Base-by-base conservation (phyloP, 768 basidiomycete genomes). In the Ephemerocybe angulata region DNA sequence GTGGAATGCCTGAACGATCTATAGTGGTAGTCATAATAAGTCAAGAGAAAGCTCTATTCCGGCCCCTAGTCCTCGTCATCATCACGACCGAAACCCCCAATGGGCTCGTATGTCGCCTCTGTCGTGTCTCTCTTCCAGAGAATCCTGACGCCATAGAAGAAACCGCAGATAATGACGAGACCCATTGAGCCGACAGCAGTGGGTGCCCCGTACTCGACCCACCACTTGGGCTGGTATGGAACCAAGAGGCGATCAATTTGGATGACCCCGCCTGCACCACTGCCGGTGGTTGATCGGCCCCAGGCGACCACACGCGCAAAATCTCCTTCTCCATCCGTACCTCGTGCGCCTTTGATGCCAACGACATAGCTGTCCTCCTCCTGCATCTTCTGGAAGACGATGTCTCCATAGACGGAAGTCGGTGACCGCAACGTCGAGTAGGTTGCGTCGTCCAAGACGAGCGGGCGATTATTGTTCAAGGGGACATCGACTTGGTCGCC, bases 211-310 rank as follows among this genome's bases (percentile, higher is more conserved):
- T 86, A 93, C 63, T 83, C 75, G 33, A 82, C 73, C 84, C 87
- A 93, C 91, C 90, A 92, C 3, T 86, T 78, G 3, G 96, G 93
- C 55, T 86, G 74, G 67, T 93, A 98, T 30, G 97, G 97, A 22
- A 85, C 64, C 52, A 99, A 73, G 12, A 98, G 76, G 38, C 78
- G 77, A 72, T 97, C 91, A 56, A 98, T 88, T 70, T 87, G 81
- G 55, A 98, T 80, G 35, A 98, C 92, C 3, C 96, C 96, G 0
- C 95, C 96, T 0, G 82, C 85, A 31, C 88, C 84, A 12, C 77
- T 75, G 11, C 82, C 83, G 7, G 82, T 83, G 29, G 89, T 89
- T 42, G 87, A 84, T 42, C 90, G 84, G 37, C 90, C 91, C 85
- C 86, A 89, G 43, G 81, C 76, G 25, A 86, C 66, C 19, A 90